Evolutionary conservation across 768 basidiomycete species (phyloP).

Genomic region (Naematelia encephala): DNA sequence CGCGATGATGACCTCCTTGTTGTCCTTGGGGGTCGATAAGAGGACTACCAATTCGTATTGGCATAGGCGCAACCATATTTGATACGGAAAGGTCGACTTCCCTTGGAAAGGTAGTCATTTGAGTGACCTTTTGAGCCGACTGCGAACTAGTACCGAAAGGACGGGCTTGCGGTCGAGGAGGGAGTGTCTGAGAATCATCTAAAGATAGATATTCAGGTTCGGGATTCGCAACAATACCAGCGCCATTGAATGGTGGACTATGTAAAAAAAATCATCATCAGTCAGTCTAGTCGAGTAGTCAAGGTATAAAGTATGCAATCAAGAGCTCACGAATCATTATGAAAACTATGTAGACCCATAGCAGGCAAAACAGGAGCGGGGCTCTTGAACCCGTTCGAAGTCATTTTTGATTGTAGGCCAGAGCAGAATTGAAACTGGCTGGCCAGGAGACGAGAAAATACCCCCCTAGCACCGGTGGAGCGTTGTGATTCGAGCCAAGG

Average conservation of each 20-base stretch:
- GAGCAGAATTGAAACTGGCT: no score
- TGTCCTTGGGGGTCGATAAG: not conserved
- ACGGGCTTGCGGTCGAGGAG: not conserved
- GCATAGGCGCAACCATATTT: not conserved
- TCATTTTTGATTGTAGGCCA: no score
- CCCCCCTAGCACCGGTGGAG: no score
- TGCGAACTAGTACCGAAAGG: not conserved
- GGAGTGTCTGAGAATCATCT: conserved; percentile 9
- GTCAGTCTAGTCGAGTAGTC: not conserved
- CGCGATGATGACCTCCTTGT: not conserved
- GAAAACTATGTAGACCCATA: conserved; percentile 46
- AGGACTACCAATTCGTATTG: not conserved
- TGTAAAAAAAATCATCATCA: not conserved
- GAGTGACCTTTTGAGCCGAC: not conserved
- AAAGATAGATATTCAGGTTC: conserved; percentile 34
- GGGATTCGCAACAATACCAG: conserved; percentile 13
- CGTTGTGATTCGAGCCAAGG: not conserved
- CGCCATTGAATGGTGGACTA: conserved; percentile 43
- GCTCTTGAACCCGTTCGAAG: conserved; percentile 27
- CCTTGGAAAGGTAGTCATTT: not conserved
- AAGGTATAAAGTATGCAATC: no score
- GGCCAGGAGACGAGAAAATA: no score
- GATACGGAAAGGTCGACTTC: not conserved
- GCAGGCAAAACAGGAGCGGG: conserved; percentile 48
- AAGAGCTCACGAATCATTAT: conserved; percentile 39